Evolutionary conservation across 2,329 filamentous ascomycete genomes (phyloP), one percentile per base, ranked within the genome.

Genomic region (Cytospora piceae): DNA sequence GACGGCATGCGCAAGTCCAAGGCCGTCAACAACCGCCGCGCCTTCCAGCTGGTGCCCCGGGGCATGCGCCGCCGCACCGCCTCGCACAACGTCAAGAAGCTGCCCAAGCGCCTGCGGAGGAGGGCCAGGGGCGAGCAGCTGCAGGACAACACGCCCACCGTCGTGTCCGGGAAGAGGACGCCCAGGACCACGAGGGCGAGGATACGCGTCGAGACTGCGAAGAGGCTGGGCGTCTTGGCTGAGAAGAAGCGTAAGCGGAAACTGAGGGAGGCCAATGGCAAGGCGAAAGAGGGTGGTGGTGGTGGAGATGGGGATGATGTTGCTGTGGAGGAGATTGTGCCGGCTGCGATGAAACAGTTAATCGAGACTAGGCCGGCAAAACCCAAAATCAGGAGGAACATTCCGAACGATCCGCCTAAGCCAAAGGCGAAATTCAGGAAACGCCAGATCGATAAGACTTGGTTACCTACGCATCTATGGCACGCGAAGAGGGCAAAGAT

Each of bases 391-490:
- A 89, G 89, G 74, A 87, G 88, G 71, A 87, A 92, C 71, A 81
- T 80, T 61, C 83, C 94, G 59, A 91, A 92, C 63, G 82, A 86
- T 75, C 76, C 88, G 2, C 79, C 78, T 0, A 75, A 73, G 58
- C 74, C 87, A 2, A 84, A 83, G 54, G 86, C 79, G 27, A 94
- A 90, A 72, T 98, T 93, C 74, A 88, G 90, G 70, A 95, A 93
- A 77, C 88, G 95, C 37, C 94, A 98, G 75, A 80, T 90, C 55
- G 84, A 91, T 76, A 98, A 98, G 81, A 93, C 91, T 3, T 97
- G 94, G 93, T 82, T 99, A 20, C 95, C 95, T 0, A 98, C 95
- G 8, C 95, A 99, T 76, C 79, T 96, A 69, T 99, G 91, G 85
- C 94, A 97, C 77, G 89, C 94, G 2, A 99, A 99, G 77, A 84